Evolutionary conservation across 148 eudicot genomes (phyloP), one percentile per base, ranked within the genome.

Genomic region (Selenicereus undatus): DNA sequence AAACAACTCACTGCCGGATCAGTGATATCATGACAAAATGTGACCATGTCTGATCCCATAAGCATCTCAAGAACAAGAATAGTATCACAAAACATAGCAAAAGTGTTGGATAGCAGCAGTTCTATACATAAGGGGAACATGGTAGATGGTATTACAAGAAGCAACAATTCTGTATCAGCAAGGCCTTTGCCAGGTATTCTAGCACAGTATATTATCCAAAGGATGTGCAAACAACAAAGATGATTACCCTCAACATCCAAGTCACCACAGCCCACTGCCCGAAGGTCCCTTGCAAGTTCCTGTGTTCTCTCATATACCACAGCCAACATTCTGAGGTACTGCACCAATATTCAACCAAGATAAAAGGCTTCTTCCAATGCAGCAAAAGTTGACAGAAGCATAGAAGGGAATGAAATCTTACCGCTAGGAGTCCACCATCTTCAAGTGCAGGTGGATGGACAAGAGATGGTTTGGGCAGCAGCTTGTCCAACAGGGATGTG

Each of bases 311-410:
- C 99, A 91, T 97, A 94, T 78, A 96, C 92, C 85, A 97, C 98
- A 62, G 99, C 99, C 81, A 94, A 89, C 96, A 97, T 84, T 87
- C 98, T 94, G 76, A 97, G 99, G 90, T 94, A 94, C 99, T 97
- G 92, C 83, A 83, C 24, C 77, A 84, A 77, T 69, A 75, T 30
- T 62, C 81, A 85, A 39, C 13, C 52, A 70, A 71, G 60, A n/a
- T 76, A 69, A 73, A 75, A 74, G 64, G 58, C 27, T 56, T 39
- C 60, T 54, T 39, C 39, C 26, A 24, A 54, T 22, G 21, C 29
- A 77, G 20, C n/a, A 26, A 76, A 27, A 39, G 5, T 58, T 54
- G 76, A 73, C 9, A 71, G n/a, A 14, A 1, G 75, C 29, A 72
- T 71, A 58, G 54, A 79, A 32, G 30, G 77, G 66, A 35, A 82